Percentiles rank a stretch among this genome's conserved stretches.
Evolutionary conservation across 2,329 filamentous ascomycete species (phyloP).

Genomic region (Hypoxylon sp.): DNA sequence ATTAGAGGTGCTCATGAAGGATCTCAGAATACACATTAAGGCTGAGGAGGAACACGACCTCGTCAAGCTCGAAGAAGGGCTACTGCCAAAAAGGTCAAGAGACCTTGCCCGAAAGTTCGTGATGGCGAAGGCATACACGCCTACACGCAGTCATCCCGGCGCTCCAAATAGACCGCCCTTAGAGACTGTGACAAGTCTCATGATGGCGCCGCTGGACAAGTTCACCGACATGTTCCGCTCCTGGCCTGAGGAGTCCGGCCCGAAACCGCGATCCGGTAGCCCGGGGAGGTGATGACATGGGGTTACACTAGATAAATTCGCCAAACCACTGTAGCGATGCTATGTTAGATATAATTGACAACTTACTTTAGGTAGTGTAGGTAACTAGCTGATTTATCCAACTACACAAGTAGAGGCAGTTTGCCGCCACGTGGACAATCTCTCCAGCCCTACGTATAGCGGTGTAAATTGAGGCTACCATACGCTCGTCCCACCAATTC

Average conservation of each 20-base stretch:
- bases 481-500: neutral
- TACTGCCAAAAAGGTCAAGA: slow-evolving; percentile 54
- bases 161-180: slow-evolving; percentile 64
- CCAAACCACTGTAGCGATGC: neutral
- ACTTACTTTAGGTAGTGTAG: neutral
- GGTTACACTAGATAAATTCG: no score
- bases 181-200: slow-evolving; percentile 63
- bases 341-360: neutral
- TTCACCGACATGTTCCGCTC: slow-evolving; percentile 63
- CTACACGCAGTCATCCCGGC: slow-evolving; percentile 61
- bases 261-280: slow-evolving; percentile 27
- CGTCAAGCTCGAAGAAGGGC: slow-evolving; percentile 58
- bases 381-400: no score
- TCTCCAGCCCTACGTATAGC: slow-evolving; percentile 12
- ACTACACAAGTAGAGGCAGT: neutral
- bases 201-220: slow-evolving; percentile 68
- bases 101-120: slow-evolving; percentile 58
- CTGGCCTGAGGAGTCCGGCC: slow-evolving; percentile 35
- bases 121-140: slow-evolving; percentile 63
- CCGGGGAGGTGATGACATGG: slow-evolving; percentile 22
- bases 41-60: slow-evolving; percentile 62
- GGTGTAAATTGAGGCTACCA: slow-evolving; percentile 4
- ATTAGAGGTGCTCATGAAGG: slow-evolving; percentile 59
- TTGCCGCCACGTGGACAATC: neutral
- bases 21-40: slow-evolving; percentile 59